Evolutionary conservation across 106 monocot species (phyloP), one percentile per base, ranked within the genome.

Genomic region (Posidonia australis): DNA sequence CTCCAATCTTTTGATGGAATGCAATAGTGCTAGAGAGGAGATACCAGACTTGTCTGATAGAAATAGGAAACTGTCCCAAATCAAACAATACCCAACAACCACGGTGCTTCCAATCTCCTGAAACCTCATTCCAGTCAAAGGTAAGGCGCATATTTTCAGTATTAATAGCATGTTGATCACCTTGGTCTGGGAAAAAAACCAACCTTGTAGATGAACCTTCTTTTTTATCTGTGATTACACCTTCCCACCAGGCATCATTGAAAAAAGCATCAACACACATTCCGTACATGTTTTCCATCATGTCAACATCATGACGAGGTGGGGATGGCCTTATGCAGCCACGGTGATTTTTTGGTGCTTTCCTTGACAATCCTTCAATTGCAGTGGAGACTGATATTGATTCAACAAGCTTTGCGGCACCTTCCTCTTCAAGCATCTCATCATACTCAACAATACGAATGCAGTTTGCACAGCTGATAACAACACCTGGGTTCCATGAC

Each of bases 171-270:
- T 67, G 70, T 6, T 77, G 68, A 41, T 89, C 88, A 26, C 84
- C 88, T 72, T 65, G 70, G 41, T 89, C 88, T 7, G 88, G 88
- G n/a, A 89, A 89, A 60, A 89, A 75, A 6, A 89, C 54, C 70
- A 59, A 53, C 20, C 84, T 77, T 27, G 63, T 49, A 9, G 43
- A 5, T 0, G 71, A 70, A 44, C 69, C 68, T 23, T 79, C 72
- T 0, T 62, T 17, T 7, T 58, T 63, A 60, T 89, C 84, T 51
- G 84, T 77, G 13, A 84, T 56, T 0, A 84, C 88, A 10, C 88
- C 88, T 75, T 89, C 88, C 81, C 84, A 89, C 88, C 84, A 89
- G 12, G 76, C 79, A 63, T 72, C 72, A 54, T 84, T 23, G n/a
- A 89, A 46, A 23, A 71, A 71, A 16, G 74, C 88, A 79, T 89